phyloP scores from a whole-genome alignment of 768 basidiomycete genomes.

The Leccinum rimulosum region DNA sequence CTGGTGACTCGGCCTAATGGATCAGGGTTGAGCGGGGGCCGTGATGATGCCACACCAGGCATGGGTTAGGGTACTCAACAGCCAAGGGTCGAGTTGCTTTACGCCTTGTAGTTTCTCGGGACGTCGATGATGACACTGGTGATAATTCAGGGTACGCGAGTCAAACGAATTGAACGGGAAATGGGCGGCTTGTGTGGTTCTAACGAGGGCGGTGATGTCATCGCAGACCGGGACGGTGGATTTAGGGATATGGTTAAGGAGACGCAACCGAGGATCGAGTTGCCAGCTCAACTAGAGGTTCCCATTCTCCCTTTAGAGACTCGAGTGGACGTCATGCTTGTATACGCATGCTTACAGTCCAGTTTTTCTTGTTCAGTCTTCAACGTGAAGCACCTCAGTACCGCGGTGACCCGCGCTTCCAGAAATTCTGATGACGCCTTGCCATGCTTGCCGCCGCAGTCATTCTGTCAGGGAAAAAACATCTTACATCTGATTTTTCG shows the following conservation, averaged over 20 bases:
- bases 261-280: not conserved
- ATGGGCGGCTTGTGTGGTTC: not conserved
- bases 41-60: not conserved
- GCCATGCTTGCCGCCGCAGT: not conserved
- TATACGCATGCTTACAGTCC: not conserved
- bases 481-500: not conserved
- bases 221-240: not conserved
- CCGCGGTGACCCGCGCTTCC: not conserved
- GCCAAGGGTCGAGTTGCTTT: not conserved
- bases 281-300: not conserved
- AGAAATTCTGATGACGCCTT: not conserved
- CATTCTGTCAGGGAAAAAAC: not conserved
- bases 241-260: not conserved
- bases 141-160: not conserved
- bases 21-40: not conserved
- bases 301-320: not conserved
- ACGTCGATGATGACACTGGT: not conserved
- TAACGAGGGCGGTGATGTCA: not conserved
- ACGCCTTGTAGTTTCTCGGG: not conserved
- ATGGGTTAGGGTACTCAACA: not conserved
- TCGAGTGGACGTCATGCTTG: not conserved
- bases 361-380: not conserved
- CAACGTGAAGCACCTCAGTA: not conserved
- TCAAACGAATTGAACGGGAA: not conserved
- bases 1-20: not conserved